A percentile compares a stretch with the other conserved stretches of the same genome.
These are phyloP conservation scores for Chaetomidium leptoderma DNA, from an alignment of 495 filamentous ascomycete species.

Conservation along the genomic window DNA sequence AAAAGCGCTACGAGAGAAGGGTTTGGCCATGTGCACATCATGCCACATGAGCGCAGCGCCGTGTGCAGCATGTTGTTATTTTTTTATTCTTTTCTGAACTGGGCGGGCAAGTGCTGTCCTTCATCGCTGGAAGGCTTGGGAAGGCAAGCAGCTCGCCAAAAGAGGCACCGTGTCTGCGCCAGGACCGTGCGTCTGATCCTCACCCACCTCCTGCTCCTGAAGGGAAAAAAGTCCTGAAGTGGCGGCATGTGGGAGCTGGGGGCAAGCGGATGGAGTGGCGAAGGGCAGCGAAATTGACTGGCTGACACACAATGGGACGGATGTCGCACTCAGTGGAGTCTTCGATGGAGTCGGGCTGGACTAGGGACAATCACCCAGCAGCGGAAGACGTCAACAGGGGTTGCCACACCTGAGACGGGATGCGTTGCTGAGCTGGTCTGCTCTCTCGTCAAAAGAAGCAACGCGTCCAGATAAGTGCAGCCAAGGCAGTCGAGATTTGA, in stretches of 20 bases:
- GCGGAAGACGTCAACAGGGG: background rate
- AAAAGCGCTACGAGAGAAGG: no score
- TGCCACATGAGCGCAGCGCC: no score
- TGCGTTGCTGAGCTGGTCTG: no score
- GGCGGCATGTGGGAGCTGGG: background rate
- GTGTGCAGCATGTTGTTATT: no score
- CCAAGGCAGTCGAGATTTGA: no score
- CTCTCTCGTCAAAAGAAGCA: no score
- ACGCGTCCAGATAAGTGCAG: no score
- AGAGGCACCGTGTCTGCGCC: background rate
- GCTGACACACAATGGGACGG: conserved; percentile 1
- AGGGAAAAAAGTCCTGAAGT: conserved; percentile 12
- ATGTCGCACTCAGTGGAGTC: conserved; percentile 10
- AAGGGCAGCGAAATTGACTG: conserved; percentile 7
- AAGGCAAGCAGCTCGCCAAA: background rate
- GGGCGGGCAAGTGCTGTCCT: no score
- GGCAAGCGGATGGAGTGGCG: conserved; percentile 2
- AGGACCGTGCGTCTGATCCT: background rate
- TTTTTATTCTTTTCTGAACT: no score
- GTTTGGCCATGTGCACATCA: no score
- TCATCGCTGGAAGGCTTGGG: background rate
- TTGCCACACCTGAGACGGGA: background rate
- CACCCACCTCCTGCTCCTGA: background rate
- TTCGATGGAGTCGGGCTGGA: background rate
- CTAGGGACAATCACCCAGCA: background rate